These are phyloP conservation scores for Sarocladium strictum DNA, from an alignment of 2,329 filamentous ascomycete species.

Conservation along the genomic window DNA sequence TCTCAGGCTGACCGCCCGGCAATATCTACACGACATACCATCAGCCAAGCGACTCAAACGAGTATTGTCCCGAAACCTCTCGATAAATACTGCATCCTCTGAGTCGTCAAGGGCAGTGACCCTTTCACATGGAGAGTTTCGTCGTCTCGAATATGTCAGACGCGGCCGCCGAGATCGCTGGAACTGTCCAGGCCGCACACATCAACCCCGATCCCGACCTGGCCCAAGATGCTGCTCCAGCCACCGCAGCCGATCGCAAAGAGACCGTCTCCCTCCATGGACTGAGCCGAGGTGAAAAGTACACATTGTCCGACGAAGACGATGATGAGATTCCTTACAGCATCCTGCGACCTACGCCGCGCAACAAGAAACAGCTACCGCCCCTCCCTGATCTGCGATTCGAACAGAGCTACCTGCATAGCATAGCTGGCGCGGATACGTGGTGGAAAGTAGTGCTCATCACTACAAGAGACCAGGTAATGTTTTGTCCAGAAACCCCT, in stretches of 20 bases:
- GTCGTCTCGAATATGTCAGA: neutral
- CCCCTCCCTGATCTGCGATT: slow-evolving; percentile 86
- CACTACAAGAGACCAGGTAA: slow-evolving; percentile 81
- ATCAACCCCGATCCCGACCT: slow-evolving; percentile 69
- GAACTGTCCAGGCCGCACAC: slow-evolving; percentile 73
- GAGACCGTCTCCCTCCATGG: slow-evolving; percentile 21
- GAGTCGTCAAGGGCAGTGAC: too few relatives aligned
- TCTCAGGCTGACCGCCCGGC: slow-evolving; percentile 22
- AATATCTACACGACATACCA: slow-evolving; percentile 15
- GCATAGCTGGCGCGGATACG: slow-evolving; percentile 71
- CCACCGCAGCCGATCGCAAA: slow-evolving; percentile 63
- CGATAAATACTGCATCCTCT: too few relatives aligned
- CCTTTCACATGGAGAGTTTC: too few relatives aligned
- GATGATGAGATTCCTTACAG: slow-evolving; percentile 66
- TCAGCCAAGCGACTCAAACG: neutral
- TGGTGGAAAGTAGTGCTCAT: slow-evolving; percentile 79
- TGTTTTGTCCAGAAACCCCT: too few relatives aligned
- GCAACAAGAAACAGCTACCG: slow-evolving; percentile 38
- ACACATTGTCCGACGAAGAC: slow-evolving; percentile 35
- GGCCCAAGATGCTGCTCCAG: slow-evolving; percentile 71
- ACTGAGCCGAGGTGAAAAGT: slow-evolving; percentile 13
- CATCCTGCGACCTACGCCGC: slow-evolving; percentile 50
- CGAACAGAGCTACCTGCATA: slow-evolving; percentile 95
- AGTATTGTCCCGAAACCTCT: too few relatives aligned
- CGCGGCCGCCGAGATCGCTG: slow-evolving; percentile 57